Base-by-base conservation (phyloP, 331 rosid genomes). In the Spiraea crenata region DNA sequence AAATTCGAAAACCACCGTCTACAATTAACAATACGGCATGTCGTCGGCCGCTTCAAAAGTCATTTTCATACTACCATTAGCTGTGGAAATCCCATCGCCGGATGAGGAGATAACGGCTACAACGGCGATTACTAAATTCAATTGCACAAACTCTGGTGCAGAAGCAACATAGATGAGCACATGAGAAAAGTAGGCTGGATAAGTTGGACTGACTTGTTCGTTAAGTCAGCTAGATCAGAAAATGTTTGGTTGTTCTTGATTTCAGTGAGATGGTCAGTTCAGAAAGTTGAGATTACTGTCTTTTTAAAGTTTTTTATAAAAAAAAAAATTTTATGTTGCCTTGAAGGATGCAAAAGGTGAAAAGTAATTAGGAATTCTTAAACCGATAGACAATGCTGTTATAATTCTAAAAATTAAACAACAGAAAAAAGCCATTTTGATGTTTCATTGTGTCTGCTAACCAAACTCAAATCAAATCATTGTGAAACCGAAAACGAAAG, bases 31-130 rank as follows among this genome's bases (percentile, higher is more conserved):
- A 39, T 40, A 25, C 14, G 7, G 3, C 12, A n/a, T 15, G 3
- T 0, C 20, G 19, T n/a, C 55, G 7, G 31, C 31, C 31, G 31
- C 31, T 25, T 25, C 31, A 25, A 25, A n/a, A 25, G 31, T 25
- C 31, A 25, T 25, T 25, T 17, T 84, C 75, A 93, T 15, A 79
- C 80, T 74, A 89, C 95, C 90, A 86, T 82, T 4, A 89, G 91
- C 64, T 80, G 96, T 4, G 85, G 78, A 79, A 10, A 89, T 13
- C 93, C 91, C 5, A 84, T 47, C 9, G 84, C 2, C 2, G 86
- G 93, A 25, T 82, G 87, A 0, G 96, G 92, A 57, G 96, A 89
- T 79, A 93, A 83, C 83, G 99, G 97, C 35, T 95, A 93, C 64
- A 87, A 69, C 57, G 87, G 95, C 56, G 96, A n/a, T n/a, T n/a